phyloP scores from a whole-genome alignment of 805 yeast species.

The Nakazawaea ernobii region DNA sequence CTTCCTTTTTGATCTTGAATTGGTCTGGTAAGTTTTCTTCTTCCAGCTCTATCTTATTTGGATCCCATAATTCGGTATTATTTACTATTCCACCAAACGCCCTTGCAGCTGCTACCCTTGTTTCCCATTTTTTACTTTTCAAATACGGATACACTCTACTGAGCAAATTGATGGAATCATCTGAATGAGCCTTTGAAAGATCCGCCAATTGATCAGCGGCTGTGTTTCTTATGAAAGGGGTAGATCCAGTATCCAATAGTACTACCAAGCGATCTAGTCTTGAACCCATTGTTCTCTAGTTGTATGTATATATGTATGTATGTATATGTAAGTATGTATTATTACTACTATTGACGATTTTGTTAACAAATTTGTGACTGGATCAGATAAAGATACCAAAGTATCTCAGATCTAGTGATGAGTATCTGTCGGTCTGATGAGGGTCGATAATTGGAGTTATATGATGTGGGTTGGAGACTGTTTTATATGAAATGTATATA shows the following conservation, averaged over 20 bases:
- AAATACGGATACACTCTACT: constrained; percentile 90
- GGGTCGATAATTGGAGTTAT: too few relatives aligned
- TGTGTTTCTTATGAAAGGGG: constrained; percentile 86
- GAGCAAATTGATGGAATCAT: constrained; percentile 74
- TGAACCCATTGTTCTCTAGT: constrained; percentile 2
- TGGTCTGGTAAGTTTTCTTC: constrained; percentile 16
- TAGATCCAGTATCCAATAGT: constrained; percentile 86
- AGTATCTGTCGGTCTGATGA: too few relatives aligned
- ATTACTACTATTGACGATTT: too few relatives aligned
- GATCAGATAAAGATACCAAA: too few relatives aligned
- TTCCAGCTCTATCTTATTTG: constrained; percentile 38
- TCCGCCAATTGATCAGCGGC: constrained; percentile 98
- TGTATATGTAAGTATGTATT: not conserved
- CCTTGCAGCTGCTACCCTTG: constrained; percentile 88
- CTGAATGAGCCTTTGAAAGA: constrained; percentile 90
- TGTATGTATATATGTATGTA: not conserved
- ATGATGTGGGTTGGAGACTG: not conserved
- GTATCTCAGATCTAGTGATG: too few relatives aligned
- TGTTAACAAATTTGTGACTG: not conserved
- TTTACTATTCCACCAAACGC: constrained; percentile 92
- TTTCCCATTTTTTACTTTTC: constrained; percentile 86
- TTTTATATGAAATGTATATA: not conserved
- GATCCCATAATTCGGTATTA: constrained; percentile 80
- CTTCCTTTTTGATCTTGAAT: constrained; percentile 16
- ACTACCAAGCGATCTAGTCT: constrained; percentile 30